Evolutionary conservation across 257 asterid genomes (phyloP).

Genomic region (Solanum okadae): DNA sequence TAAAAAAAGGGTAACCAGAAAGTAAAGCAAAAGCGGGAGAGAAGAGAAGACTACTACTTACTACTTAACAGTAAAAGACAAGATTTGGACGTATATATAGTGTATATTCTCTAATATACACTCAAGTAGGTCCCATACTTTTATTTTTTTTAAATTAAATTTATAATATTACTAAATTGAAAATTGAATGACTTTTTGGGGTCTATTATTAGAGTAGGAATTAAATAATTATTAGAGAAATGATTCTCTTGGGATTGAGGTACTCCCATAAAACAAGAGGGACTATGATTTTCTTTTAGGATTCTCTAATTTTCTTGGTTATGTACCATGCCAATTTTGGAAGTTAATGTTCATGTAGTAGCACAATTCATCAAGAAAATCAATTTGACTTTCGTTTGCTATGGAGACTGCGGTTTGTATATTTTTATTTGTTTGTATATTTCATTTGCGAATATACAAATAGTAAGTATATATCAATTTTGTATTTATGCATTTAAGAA

Average conservation of each 20-base stretch:
- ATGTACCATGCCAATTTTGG: background rate
- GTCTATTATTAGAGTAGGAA: background rate
- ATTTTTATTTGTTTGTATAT: no score
- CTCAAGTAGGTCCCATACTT: background rate
- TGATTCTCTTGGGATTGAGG: slow-evolving; percentile 7
- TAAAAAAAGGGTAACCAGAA: slow-evolving; percentile 28
- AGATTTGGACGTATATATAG: slow-evolving; percentile 17
- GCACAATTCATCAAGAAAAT: background rate
- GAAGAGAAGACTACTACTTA: background rate
- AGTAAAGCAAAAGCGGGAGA: slow-evolving; percentile 32
- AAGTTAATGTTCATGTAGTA: background rate
- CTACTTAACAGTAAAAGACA: slow-evolving; percentile 5
- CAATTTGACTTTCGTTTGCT: fast-evolving
- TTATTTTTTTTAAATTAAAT: background rate
- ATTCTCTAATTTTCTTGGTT: background rate
- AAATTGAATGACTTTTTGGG: background rate
- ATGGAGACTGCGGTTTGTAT: fast-evolving
- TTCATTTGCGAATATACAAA: background rate
- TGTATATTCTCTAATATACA: background rate
- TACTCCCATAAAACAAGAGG: background rate
- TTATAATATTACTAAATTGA: background rate
- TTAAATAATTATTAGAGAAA: background rate
- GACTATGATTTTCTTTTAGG: background rate
- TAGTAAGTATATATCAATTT: no score
- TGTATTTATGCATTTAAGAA: no score